Base-by-base conservation (phyloP, 78 protist genomes). In the Pigoraptor vietnamica region DNA sequence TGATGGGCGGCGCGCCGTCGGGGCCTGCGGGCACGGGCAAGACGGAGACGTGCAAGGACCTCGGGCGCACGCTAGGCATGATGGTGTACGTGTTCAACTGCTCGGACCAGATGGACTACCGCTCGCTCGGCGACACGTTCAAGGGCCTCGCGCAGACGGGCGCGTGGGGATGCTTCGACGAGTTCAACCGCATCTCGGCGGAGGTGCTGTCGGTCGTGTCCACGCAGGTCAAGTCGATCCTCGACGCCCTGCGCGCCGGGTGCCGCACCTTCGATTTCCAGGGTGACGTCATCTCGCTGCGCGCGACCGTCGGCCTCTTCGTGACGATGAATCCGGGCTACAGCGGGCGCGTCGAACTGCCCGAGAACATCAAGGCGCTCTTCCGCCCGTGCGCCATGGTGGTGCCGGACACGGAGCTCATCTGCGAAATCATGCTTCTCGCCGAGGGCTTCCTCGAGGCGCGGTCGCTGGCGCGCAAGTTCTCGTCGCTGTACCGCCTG, bases 311-410 rank as follows among this genome's bases (percentile, higher is more conserved):
- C 84, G 98, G 96, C 56, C 67, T 93, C 81, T 96, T 95, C 92
- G 95, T 96, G 90, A 96, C 98, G 9, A 97, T 97, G 98, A 97
- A 97, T 48, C 98, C 98, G 10, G 98, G 98, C 89, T 96, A 97
- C 39, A 96, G 95, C 35, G 98, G 98, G 34, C 93, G 98, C 33
- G 94, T 97, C 37, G 98, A 97, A 90, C 94, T 98, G 23, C 99
- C 99, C 25, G 99, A 98, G 90, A 96, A 94, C 93, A 87, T 98
- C 92, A 97, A 97, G 93, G 93, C 97, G 1, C 97, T 98, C 35
- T 98, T 98, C 96, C 94, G 99, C 6, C 96, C 98, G 23, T 40
- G 87, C 67, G 92, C 98, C 25, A 95, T 98, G 97, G 95, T 96
- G 87, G 97, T 95, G 87, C 99, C 99, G 24, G 98, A 98, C 90